Evolutionary conservation across 1,284 basidiomycete genomes (phyloP).

Genomic region (Polyporus tsugae): DNA sequence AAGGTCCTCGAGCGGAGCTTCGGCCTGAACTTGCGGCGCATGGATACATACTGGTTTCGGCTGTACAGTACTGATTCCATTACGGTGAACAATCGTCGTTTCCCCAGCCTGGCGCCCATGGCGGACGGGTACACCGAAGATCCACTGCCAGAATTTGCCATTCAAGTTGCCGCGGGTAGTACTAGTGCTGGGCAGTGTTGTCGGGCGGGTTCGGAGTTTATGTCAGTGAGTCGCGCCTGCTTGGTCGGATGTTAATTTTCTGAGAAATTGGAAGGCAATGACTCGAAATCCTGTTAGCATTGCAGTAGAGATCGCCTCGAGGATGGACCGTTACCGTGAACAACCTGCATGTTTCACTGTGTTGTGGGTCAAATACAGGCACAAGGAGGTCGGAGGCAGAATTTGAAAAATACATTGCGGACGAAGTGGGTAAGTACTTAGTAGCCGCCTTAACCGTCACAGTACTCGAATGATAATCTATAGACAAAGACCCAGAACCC

Average conservation of each 20-base stretch:
- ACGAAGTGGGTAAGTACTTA: background rate
- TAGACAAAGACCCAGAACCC: too few species aligned
- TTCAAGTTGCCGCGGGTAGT: conserved; percentile 1
- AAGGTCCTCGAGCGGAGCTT: conserved; percentile 6
- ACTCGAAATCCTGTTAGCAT: background rate
- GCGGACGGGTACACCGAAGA: background rate
- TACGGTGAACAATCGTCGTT: conserved; percentile 1
- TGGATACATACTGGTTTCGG: background rate
- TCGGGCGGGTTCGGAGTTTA: background rate
- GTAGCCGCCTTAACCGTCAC: too few species aligned
- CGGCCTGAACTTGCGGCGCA: too few species aligned
- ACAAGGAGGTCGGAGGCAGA: too few species aligned
- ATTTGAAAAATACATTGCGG: background rate
- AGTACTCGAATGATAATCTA: too few species aligned
- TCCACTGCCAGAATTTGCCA: background rate
- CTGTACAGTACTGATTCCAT: background rate
- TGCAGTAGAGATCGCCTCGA: background rate
- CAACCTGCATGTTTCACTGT: background rate
- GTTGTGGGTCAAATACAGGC: too few species aligned
- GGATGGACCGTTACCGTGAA: background rate
- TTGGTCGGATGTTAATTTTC: conserved; percentile 4
- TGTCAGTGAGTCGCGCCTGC: too few species aligned
- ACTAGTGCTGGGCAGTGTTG: background rate
- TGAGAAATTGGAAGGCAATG: background rate
- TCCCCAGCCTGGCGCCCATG: background rate